Base-by-base conservation (phyloP, 169 alveolate genomes). In the Plasmodium sp. region DNA sequence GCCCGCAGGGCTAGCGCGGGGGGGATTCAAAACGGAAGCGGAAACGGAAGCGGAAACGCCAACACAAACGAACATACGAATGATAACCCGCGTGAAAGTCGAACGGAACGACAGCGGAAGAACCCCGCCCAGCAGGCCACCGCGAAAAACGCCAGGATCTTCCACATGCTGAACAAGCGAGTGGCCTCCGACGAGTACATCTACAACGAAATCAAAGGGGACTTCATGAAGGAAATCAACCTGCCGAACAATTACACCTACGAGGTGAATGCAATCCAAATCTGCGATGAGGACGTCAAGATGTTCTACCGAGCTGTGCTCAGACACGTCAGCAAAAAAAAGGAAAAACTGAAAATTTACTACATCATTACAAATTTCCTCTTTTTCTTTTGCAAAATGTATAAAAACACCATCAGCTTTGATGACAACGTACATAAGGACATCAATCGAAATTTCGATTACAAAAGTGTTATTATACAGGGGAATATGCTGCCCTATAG, bases 221-320 rank as follows among this genome's bases (percentile, higher is more conserved):
- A 90, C 83, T 90, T 90, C 73, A 90, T 90, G 94, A 90, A 90
- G 27, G 91, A 90, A 90, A 90, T 90, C 45, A 90, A 90, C 51
- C 73, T 90, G 5, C 94, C 94, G 0, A 90, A 90, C 48, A 90
- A 90, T 62, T 90, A 36, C 48, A 90, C 71, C 54, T 90, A 90
- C 36, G 94, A 90, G 6, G 92, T 90, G 34, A 79, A 90, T 90
- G 83, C 83, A 43, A 22, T 90, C n/a, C 80, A 90, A 34, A 90
- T 90, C 36, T 43, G 34, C 73, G 72, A 81, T 16, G 81, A 54
- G 5, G 90, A 81, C 67, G 85, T 90, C 1, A 90, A 90, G 18
- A 58, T 58, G 62, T 90, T 90, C 73, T 90, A 90, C 36, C 51
- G 92, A 22, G 80, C 92, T 80, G 77, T 90, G 18, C 77, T 81